Conservation (phyloP, 805 yeast species). For the Saturnispora quitensis region DNA sequence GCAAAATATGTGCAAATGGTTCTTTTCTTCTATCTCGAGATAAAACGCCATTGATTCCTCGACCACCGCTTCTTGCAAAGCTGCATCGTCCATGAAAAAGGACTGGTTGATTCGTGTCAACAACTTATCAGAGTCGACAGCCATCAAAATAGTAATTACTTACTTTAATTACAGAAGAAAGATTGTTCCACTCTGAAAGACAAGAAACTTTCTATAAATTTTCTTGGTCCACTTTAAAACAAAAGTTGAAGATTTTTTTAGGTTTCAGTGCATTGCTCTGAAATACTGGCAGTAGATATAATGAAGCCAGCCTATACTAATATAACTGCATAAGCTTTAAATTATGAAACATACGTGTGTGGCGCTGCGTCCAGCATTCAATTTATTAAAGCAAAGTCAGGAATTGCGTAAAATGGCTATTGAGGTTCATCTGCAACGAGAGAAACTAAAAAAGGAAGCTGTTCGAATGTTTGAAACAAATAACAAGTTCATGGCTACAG, state of each 20-base stretch:
- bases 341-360: background rate
- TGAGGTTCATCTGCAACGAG: slow-evolving; percentile 1
- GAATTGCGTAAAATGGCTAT: background rate
- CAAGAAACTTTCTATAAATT: background rate
- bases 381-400: background rate
- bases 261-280: background rate
- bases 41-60: slow-evolving; percentile 29
- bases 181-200: background rate
- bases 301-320: background rate
- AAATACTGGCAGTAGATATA: background rate
- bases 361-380: background rate
- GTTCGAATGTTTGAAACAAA: background rate
- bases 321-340: background rate
- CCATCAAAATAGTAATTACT: background rate
- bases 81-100: slow-evolving; percentile 26
- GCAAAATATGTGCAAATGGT: slow-evolving; percentile 31
- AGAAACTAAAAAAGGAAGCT: background rate
- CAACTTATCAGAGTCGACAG: slow-evolving; percentile 1
- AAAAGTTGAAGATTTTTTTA: background rate
- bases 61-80: slow-evolving; percentile 22
- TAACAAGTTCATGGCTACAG: slow-evolving; percentile 4
- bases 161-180: background rate
- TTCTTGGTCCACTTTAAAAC: background rate
- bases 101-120: slow-evolving; percentile 9
- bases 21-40: slow-evolving; percentile 10